Percentiles rank a stretch among this genome's conserved stretches.
Conservation (phyloP, 2,329 filamentous ascomycete genomes). For the Venturia asperata region DNA sequence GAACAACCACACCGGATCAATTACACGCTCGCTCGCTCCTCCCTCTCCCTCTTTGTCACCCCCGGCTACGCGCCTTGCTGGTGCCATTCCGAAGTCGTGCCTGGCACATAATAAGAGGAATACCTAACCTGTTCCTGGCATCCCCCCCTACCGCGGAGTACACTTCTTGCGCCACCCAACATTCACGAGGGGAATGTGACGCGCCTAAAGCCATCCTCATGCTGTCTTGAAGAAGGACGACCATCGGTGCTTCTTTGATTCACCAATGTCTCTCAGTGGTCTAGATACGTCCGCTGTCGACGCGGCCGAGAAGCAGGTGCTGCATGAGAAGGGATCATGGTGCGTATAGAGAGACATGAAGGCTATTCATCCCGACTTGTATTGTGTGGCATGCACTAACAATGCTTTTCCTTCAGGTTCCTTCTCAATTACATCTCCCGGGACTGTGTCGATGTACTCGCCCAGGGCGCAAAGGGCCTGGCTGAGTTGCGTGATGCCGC, state of each 20-base stretch:
- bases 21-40: neutral
- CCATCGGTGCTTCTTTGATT: neutral
- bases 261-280: conserved; percentile 86
- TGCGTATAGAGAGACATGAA: conserved; percentile 43
- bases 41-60: neutral
- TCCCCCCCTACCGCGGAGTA: neutral
- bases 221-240: conserved; percentile 2
- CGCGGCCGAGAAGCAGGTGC: conserved; percentile 75
- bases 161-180: neutral
- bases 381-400: conserved; percentile 17
- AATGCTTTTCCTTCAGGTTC: conserved; percentile 56
- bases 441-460: conserved; percentile 77
- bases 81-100: neutral
- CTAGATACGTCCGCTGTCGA: conserved; percentile 73
- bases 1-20: neutral
- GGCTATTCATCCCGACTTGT: conserved; percentile 21
- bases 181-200: conserved; percentile 1
- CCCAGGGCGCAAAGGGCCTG: conserved; percentile 71
- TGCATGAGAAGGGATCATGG: conserved; percentile 88
- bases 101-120: neutral
- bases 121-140: no score
- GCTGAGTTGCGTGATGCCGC: conserved; percentile 75
- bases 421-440: conserved; percentile 84
- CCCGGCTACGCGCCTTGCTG: neutral
- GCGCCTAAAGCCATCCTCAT: neutral